phyloP scores from a whole-genome alignment of 2,329 filamentous ascomycete species.

The Cadophora malorum region DNA sequence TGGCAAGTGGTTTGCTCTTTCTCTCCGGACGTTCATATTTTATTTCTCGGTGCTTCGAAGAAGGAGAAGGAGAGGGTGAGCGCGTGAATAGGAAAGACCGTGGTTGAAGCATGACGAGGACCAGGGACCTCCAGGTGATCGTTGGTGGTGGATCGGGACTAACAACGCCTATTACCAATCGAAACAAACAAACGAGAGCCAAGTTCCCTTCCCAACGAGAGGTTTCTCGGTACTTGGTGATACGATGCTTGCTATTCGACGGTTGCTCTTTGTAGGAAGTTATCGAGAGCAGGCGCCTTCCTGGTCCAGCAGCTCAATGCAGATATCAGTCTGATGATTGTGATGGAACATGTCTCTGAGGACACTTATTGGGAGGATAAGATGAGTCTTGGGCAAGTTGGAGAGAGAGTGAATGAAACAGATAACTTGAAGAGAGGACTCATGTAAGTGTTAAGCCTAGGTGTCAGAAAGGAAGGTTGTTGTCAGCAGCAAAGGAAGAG shows the following conservation, averaged over 20 bases:
- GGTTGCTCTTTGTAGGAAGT: neutral
- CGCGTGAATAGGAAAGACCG: slow-evolving; percentile 40
- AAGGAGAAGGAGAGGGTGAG: slow-evolving; percentile 6
- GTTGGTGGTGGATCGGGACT: slow-evolving; percentile 4
- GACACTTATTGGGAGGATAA: neutral
- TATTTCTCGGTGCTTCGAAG: slow-evolving; percentile 24
- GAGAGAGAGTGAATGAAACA: neutral
- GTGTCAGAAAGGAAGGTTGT: neutral
- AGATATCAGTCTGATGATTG: slow-evolving; percentile 22
- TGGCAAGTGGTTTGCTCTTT: slow-evolving; percentile 27
- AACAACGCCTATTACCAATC: slow-evolving; percentile 23
- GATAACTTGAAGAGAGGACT: neutral
- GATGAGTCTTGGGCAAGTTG: slow-evolving; percentile 2
- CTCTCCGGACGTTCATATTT: slow-evolving; percentile 33
- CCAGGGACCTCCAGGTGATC: slow-evolving; percentile 14
- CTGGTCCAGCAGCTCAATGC: slow-evolving; percentile 23
- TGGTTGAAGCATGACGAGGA: slow-evolving; percentile 38
- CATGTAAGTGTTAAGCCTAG: neutral
- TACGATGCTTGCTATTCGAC: neutral
- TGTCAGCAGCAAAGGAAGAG: slow-evolving; percentile 4
- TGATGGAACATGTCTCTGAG: slow-evolving; percentile 20
- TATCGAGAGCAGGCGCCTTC: slow-evolving; percentile 21
- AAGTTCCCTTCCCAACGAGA: neutral
- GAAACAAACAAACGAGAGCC: slow-evolving; percentile 13
- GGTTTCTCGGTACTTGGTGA: slow-evolving; percentile 3